phyloP scores from a whole-genome alignment of 305 asterid species.

The Lippia alba region DNA sequence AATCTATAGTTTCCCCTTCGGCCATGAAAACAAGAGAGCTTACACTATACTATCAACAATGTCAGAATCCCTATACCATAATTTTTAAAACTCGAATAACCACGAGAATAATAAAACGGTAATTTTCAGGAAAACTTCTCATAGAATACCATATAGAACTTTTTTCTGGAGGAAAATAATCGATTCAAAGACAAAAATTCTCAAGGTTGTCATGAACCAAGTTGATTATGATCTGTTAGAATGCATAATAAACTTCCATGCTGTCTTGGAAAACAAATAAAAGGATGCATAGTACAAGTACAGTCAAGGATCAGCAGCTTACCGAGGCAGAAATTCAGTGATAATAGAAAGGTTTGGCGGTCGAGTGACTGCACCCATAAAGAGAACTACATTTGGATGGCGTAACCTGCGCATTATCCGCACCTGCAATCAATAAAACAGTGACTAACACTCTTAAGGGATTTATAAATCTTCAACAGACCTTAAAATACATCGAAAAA shows the following conservation, averaged over 20 bases:
- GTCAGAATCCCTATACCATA: neutral
- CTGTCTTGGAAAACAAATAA: conserved; percentile 15
- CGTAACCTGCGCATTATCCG: conserved; percentile 97
- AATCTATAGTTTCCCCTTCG: neutral
- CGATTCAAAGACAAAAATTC: conserved; percentile 8
- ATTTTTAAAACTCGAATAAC: too few relatives aligned
- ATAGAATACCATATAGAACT: neutral
- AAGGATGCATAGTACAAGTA: conserved; percentile 4
- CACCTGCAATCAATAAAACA: conserved; percentile 63
- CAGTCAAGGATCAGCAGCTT: conserved; percentile 39
- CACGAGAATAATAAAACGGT: too few relatives aligned
- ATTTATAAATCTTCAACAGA: neutral
- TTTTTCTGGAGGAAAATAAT: conserved; percentile 3
- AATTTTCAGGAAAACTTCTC: conserved; percentile 1
- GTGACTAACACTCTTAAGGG: conserved; percentile 28
- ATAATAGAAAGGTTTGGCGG: conserved; percentile 98
- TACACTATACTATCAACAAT: conserved; percentile 2
- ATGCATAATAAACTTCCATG: conserved; percentile 7
- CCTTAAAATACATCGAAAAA: neutral
- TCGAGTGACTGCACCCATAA: conserved; percentile 99
- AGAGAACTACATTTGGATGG: conserved; percentile 98
- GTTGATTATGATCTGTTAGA: conserved; percentile 24
- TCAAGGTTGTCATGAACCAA: conserved; percentile 19
- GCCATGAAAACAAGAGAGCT: neutral
- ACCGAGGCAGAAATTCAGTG: conserved; percentile 96